phyloP scores from a whole-genome alignment of 306 rosid genomes.

The Vigna angularis region DNA sequence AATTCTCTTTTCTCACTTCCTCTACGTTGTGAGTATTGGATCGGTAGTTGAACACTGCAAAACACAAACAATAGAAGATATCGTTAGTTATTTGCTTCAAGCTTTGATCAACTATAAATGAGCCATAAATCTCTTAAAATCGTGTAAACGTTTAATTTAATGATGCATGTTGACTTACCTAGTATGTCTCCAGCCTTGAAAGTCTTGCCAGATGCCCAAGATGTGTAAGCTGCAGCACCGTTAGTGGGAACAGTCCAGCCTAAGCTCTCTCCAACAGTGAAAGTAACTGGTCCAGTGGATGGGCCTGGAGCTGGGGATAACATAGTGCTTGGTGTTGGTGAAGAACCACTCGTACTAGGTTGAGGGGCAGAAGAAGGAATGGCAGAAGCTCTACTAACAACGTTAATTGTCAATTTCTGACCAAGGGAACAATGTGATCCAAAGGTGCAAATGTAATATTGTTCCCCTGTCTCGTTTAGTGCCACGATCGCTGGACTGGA shows the following conservation, averaged over 20 bases:
- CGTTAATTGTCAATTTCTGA: slow-evolving; percentile 67
- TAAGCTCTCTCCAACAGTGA: slow-evolving; percentile 39
- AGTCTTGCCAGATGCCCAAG: slow-evolving; percentile 47
- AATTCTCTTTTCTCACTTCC: slow-evolving; percentile 60
- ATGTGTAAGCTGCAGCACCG: slow-evolving; percentile 14
- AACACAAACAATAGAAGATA: neutral
- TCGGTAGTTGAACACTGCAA: slow-evolving; percentile 66
- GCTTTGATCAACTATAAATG: too few relatives aligned
- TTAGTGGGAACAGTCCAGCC: slow-evolving; percentile 44
- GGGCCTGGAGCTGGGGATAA: slow-evolving; percentile 38
- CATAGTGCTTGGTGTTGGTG: slow-evolving; percentile 41
- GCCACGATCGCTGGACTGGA: slow-evolving; percentile 53
- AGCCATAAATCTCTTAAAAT: too few relatives aligned
- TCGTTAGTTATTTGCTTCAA: too few relatives aligned
- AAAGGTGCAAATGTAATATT: slow-evolving; percentile 62
- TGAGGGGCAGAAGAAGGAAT: slow-evolving; percentile 60
- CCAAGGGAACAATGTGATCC: slow-evolving; percentile 54
- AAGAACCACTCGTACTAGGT: slow-evolving; percentile 26
- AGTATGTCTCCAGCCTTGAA: slow-evolving; percentile 51
- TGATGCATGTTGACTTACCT: slow-evolving; percentile 34
- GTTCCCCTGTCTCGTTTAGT: slow-evolving; percentile 54
- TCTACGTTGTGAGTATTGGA: slow-evolving; percentile 61
- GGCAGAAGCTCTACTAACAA: slow-evolving; percentile 47
- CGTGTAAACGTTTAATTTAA: too few relatives aligned
- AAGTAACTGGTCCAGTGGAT: slow-evolving; percentile 42